A percentile compares a stretch with the other conserved stretches of the same genome.
Evolutionary conservation across 73 alveolate genomes (phyloP).

Genomic region (Breviolum minutum): DNA sequence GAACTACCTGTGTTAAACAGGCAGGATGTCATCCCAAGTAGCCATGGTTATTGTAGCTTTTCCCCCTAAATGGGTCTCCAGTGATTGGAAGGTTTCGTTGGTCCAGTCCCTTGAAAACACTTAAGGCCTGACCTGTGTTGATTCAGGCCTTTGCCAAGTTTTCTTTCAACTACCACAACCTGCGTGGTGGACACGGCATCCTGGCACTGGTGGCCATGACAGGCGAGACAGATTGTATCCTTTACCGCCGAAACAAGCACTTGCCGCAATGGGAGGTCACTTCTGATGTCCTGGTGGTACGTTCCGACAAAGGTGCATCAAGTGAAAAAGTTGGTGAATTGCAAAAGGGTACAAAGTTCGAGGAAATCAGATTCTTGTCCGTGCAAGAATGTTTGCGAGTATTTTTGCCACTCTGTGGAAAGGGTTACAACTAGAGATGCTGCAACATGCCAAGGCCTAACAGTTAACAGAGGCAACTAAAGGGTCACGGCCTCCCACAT

Average conservation of each 20-base stretch:
- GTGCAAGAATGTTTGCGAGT: background rate
- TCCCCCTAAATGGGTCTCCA: background rate
- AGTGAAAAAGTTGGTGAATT: background rate
- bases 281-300: background rate
- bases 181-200: background rate
- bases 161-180: background rate
- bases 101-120: too few relatives aligned
- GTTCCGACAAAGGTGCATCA: background rate
- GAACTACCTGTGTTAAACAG: too few relatives aligned
- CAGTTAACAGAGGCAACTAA: too few relatives aligned
- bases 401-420: too few relatives aligned
- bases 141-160: background rate
- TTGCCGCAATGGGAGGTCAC: background rate
- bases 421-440: too few relatives aligned
- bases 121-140: background rate
- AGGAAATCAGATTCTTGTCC: background rate
- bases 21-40: too few relatives aligned
- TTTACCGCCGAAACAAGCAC: background rate
- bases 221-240: background rate
- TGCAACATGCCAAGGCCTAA: too few relatives aligned
- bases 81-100: background rate
- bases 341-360: background rate
- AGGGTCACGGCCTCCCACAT: too few relatives aligned
- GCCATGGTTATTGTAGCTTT: too few relatives aligned
- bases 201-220: constrained; percentile 2